Conservation (phyloP, 108 stramenopile species). For the Nannochloropsis gaditana region DNA sequence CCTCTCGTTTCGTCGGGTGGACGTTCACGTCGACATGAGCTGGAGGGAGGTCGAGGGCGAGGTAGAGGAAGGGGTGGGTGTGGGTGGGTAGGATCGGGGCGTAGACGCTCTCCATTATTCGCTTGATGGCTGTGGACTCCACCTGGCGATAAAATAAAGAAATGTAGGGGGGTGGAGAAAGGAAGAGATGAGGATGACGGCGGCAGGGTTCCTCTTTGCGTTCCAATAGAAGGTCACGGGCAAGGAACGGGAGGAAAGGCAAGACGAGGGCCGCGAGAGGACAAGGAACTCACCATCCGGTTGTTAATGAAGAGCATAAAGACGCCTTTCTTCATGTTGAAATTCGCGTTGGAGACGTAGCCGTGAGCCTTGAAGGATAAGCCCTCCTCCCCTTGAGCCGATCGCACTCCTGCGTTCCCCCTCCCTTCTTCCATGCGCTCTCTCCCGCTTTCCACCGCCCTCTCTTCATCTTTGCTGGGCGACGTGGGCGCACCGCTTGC, state of each 20-base stretch:
- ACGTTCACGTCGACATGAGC: constrained; percentile 94
- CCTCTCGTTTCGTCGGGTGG: constrained; percentile 94
- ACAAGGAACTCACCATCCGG: constrained; percentile 54
- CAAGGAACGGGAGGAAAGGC: constrained; percentile 59
- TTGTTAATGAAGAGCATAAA: constrained; percentile 91
- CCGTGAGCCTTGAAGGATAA: constrained; percentile 60
- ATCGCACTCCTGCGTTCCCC: neutral
- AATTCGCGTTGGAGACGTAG: constrained; percentile 67
- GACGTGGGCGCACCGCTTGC: neutral
- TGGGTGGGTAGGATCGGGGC: constrained; percentile 62
- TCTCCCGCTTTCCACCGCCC: neutral
- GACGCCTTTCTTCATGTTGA: constrained; percentile 56
- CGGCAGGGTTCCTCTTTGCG: constrained; percentile 73
- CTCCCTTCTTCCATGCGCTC: neutral
- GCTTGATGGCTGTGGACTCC: constrained; percentile 64
- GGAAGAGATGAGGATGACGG: constrained; percentile 60
- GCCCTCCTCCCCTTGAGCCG: neutral
- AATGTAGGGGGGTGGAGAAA: constrained; percentile 69
- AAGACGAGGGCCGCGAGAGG: constrained; percentile 53
- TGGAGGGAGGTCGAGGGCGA: constrained; percentile 70
- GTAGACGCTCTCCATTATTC: constrained; percentile 76
- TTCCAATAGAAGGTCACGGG: constrained; percentile 62
- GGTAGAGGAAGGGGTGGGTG: constrained; percentile 78
- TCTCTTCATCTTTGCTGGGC: neutral
- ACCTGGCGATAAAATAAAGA: constrained; percentile 51